These are phyloP conservation scores for Thraustochytrium striatum DNA, from an alignment of 352 stramenopile species.

Conservation along the genomic window DNA sequence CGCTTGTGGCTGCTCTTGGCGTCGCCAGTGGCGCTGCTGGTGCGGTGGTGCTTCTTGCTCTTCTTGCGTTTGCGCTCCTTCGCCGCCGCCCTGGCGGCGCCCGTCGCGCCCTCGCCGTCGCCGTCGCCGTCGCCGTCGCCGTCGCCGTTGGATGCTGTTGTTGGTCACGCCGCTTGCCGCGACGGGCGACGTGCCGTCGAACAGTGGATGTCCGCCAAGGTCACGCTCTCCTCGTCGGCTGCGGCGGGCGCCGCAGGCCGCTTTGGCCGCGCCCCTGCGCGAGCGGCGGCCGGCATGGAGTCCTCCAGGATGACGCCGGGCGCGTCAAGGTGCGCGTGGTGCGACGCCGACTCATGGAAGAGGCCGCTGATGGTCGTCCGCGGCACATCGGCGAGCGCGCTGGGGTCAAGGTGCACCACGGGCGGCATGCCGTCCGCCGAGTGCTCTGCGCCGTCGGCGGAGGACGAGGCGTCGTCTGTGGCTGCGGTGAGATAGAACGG, in stretches of 20 bases:
- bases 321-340: background rate
- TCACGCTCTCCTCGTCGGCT: slow-evolving; percentile 8
- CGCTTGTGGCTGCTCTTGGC: background rate
- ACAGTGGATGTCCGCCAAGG: slow-evolving; percentile 28
- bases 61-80: background rate
- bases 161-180: background rate
- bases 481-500: slow-evolving; percentile 30
- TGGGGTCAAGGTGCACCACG: background rate
- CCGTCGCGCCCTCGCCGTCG: background rate
- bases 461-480: no score
- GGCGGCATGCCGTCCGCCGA: background rate
- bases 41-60: background rate
- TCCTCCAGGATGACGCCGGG: background rate
- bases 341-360: background rate
- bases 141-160: background rate
- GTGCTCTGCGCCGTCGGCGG: background rate
- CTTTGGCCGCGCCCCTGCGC: slow-evolving; percentile 3
- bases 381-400: background rate
- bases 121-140: background rate
- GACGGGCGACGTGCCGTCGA: background rate
- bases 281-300: slow-evolving; percentile 22
- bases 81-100: background rate
- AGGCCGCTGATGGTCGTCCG: background rate
- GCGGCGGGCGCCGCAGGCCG: background rate
- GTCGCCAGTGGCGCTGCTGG: background rate